A percentile compares a stretch with the other conserved stretches of the same genome.
Conservation (phyloP, 768 basidiomycete species). For the Boletus barrowsii region DNA sequence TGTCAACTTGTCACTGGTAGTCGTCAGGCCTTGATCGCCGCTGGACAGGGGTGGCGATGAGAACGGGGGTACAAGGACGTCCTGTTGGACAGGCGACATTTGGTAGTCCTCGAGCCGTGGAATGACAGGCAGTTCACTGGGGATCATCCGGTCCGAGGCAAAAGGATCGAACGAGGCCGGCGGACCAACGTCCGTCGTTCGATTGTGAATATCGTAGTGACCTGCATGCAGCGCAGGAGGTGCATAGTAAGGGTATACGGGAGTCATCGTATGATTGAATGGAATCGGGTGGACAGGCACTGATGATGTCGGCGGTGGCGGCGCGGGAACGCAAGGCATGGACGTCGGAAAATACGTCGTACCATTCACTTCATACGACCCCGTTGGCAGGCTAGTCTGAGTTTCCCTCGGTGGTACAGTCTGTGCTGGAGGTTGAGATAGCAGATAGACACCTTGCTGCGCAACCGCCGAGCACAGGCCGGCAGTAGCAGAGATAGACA, state of each 20-base stretch:
- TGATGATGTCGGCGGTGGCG: constrained; percentile 6
- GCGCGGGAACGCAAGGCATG: neutral
- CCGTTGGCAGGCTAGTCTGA: constrained; percentile 7
- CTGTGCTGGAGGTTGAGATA: neutral
- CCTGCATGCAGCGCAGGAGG: constrained; percentile 1
- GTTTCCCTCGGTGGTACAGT: neutral
- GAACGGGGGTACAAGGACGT: neutral
- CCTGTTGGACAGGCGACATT: neutral
- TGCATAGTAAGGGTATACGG: constrained; percentile 9
- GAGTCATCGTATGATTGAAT: constrained; percentile 5
- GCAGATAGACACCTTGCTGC: constrained; percentile 3
- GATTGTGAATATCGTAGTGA: constrained; percentile 5
- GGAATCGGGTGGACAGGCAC: constrained; percentile 3
- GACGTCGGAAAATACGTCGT: constrained; percentile 29
- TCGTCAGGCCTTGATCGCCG: neutral
- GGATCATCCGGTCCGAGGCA: constrained; percentile 12
- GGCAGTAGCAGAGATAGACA: neutral
- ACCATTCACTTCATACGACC: constrained; percentile 25
- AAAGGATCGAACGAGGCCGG: constrained; percentile 21
- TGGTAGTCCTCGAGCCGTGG: constrained; percentile 6
- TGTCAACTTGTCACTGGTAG: neutral
- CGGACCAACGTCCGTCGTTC: neutral
- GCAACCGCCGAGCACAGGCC: neutral
- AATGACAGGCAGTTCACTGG: constrained; percentile 12
- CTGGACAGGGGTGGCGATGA: neutral